phyloP scores from a whole-genome alignment of 148 eudicot species.

The Spergularia bocconei region DNA sequence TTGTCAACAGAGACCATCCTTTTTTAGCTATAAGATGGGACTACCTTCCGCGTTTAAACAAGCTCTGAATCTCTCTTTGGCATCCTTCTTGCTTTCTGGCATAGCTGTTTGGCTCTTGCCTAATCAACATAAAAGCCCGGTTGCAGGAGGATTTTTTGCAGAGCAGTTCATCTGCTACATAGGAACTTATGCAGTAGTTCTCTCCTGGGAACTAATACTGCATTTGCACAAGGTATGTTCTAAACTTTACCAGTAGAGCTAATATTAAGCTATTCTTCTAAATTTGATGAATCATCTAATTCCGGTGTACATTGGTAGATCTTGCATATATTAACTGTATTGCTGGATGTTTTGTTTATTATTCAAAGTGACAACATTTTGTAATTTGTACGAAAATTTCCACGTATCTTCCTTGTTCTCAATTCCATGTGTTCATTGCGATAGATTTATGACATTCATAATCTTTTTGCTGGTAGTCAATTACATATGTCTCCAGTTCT shows the following conservation, averaged over 20 bases:
- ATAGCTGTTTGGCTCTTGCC: constrained; percentile 36
- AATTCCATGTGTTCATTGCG: background rate
- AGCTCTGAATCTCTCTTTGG: constrained; percentile 57
- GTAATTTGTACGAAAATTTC: background rate
- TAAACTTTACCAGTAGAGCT: background rate
- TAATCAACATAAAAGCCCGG: constrained; percentile 27
- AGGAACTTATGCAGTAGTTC: constrained; percentile 50
- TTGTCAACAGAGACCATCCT: constrained; percentile 74
- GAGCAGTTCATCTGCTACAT: constrained; percentile 47
- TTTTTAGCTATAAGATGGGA: constrained; percentile 96
- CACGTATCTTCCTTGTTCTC: background rate
- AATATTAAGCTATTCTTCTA: background rate
- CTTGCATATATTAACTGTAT: background rate
- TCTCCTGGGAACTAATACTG: constrained; percentile 79
- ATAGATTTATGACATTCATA: background rate
- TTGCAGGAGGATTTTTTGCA: constrained; percentile 38
- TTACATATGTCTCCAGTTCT: constrained; percentile 1
- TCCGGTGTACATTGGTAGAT: background rate
- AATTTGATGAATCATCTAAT: background rate
- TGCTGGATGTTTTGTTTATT: too few relatives aligned
- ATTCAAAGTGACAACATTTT: background rate
- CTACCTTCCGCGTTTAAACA: constrained; percentile 47
- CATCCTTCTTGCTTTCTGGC: constrained; percentile 50
- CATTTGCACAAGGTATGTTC: constrained; percentile 82
- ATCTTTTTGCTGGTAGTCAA: background rate